Conservation (phyloP, 208 protist genomes). For the Acanthamoeba healyi region DNA sequence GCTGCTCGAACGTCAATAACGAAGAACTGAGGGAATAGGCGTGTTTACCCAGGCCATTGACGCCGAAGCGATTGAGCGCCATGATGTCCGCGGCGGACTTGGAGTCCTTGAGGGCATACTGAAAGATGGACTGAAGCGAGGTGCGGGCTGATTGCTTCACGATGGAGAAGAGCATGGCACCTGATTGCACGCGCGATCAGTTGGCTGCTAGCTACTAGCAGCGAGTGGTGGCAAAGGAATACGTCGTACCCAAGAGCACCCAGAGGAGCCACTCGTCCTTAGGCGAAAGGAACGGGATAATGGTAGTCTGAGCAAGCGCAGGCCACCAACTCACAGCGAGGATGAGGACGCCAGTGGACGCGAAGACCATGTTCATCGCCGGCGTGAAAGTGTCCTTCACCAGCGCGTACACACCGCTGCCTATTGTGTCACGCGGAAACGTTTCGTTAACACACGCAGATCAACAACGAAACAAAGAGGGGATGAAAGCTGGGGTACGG, state of each 20-base stretch:
- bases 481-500: neutral
- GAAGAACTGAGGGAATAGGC: neutral
- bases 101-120: constrained; percentile 42
- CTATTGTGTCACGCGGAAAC: neutral
- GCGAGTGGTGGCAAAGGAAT: neutral
- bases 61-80: constrained; percentile 66
- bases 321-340: constrained; percentile 64
- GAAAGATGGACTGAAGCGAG: constrained; percentile 64
- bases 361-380: constrained; percentile 29
- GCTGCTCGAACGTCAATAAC: neutral
- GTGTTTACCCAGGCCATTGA: constrained; percentile 72
- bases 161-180: constrained; percentile 64
- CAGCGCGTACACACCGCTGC: constrained; percentile 47
- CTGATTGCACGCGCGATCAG: neutral
- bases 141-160: constrained; percentile 65
- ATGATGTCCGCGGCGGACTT: constrained; percentile 71
- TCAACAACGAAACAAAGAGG: neutral
- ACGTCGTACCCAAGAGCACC: constrained; percentile 33
- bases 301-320: neutral
- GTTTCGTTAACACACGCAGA: too few species aligned
- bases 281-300: neutral
- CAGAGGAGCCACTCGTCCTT: constrained; percentile 60
- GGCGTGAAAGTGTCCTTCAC: constrained; percentile 31
- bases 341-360: constrained; percentile 51
- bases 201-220: too few species aligned